phyloP scores from a whole-genome alignment of 768 basidiomycete species.

The Exidia glandulosa region DNA sequence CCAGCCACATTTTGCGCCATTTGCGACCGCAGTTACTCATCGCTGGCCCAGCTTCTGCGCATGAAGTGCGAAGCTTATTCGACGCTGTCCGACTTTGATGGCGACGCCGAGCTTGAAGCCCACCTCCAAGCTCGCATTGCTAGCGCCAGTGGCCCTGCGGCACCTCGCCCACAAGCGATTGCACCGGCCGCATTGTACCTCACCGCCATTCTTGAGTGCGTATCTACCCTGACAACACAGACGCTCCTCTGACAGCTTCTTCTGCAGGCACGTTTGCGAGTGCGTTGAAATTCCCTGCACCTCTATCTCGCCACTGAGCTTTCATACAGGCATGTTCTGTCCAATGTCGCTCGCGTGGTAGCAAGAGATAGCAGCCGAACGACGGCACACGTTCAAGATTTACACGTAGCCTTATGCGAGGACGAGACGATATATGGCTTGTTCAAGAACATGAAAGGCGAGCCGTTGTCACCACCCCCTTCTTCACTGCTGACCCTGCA shows the following conservation, averaged over 20 bases:
- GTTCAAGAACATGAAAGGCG: constrained; percentile 82
- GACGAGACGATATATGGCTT: constrained; percentile 77
- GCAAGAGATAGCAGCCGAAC: constrained; percentile 77
- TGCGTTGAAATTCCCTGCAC: constrained; percentile 29
- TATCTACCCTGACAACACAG: constrained; percentile 12
- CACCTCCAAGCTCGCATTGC: constrained; percentile 53
- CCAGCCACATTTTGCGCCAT: background rate
- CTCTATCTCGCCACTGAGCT: constrained; percentile 3
- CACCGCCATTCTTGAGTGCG: constrained; percentile 89
- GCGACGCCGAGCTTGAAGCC: constrained; percentile 54
- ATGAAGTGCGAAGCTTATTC: constrained; percentile 87
- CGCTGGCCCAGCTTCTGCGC: constrained; percentile 46
- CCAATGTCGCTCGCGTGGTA: constrained; percentile 74
- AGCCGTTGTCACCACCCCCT: constrained; percentile 9
- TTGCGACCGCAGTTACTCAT: constrained; percentile 2
- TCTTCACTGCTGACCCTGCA: constrained; percentile 4
- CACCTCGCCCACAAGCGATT: constrained; percentile 42
- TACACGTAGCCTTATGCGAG: constrained; percentile 83
- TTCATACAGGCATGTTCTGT: constrained; percentile 59
- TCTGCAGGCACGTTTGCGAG: constrained; percentile 73
- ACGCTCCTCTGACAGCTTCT: constrained; percentile 15
- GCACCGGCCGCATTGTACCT: constrained; percentile 82
- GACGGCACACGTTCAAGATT: constrained; percentile 63
- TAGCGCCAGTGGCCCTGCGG: constrained; percentile 35
- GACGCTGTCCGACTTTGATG: constrained; percentile 69